Conservation (phyloP, 2,329 filamentous ascomycete species). For the Emmonsiellopsis sp. region DNA sequence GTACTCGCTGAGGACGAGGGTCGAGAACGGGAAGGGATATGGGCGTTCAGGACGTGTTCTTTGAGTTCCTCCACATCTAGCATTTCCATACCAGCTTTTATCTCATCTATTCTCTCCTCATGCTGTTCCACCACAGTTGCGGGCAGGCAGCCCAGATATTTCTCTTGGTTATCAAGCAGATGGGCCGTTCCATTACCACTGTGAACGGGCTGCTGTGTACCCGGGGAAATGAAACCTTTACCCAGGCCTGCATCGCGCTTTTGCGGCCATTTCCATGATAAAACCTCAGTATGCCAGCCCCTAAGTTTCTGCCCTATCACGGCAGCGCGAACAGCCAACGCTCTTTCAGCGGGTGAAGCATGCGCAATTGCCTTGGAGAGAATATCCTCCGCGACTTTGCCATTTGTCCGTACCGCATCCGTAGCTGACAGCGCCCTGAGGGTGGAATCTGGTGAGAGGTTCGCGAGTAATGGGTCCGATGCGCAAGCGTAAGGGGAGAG, state of each 20-base stretch:
- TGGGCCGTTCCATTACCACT: constrained; percentile 22
- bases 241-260: constrained; percentile 27
- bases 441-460: constrained; percentile 46
- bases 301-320: constrained; percentile 50
- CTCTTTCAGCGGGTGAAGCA: constrained; percentile 48
- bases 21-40: constrained; percentile 57
- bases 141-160: constrained; percentile 63
- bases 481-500: constrained; percentile 28
- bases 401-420: constrained; percentile 31
- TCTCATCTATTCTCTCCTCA: constrained; percentile 65
- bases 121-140: constrained; percentile 56
- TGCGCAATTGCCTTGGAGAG: constrained; percentile 44
- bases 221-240: constrained; percentile 30
- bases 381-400: constrained; percentile 29
- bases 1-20: constrained; percentile 39
- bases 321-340: constrained; percentile 51
- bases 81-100: constrained; percentile 43
- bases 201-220: not conserved
- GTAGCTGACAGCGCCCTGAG: constrained; percentile 41
- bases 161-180: not conserved
- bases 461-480: constrained; percentile 41
- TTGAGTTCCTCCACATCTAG: constrained; percentile 66
- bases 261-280: constrained; percentile 50
- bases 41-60: constrained; percentile 71
- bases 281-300: constrained; percentile 51